Evolutionary conservation across 192 early-diverging fungal species (phyloP).

Genomic region (Thoreauomyces humboldtii): DNA sequence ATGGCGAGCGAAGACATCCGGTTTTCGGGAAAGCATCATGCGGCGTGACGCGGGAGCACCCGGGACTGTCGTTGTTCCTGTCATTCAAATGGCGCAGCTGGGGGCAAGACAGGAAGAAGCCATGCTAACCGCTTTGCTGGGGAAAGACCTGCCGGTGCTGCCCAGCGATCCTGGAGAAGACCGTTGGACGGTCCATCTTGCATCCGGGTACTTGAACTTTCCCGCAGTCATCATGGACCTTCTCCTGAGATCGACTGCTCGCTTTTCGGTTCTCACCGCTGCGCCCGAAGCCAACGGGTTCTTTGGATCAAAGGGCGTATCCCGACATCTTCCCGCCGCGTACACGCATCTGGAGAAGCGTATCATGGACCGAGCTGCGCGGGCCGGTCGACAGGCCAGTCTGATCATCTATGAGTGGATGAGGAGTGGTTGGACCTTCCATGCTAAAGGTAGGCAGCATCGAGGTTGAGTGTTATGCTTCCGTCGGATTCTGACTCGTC

Average conservation of each 20-base stretch:
- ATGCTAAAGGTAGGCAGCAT: slow-evolving; percentile 75
- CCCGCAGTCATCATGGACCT: slow-evolving; percentile 61
- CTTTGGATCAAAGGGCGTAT: slow-evolving; percentile 78
- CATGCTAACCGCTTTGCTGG: slow-evolving; percentile 53
- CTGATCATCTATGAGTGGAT: slow-evolving; percentile 72
- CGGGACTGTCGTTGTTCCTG: slow-evolving; percentile 61
- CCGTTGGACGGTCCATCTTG: slow-evolving; percentile 66
- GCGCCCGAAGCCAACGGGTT: slow-evolving; percentile 96
- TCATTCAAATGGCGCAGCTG: slow-evolving; percentile 84
- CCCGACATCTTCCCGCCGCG: slow-evolving; percentile 81
- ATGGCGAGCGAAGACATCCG: slow-evolving; percentile 7
- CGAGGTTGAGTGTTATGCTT: too few species aligned
- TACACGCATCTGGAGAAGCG: slow-evolving; percentile 83
- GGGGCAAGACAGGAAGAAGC: slow-evolving; percentile 76
- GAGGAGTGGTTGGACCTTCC: slow-evolving; percentile 87
- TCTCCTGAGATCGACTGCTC: slow-evolving; percentile 58
- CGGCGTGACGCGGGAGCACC: background rate
- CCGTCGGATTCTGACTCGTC: background rate
- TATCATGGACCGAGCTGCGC: slow-evolving; percentile 50
- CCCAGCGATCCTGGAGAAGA: slow-evolving; percentile 21
- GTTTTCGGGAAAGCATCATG: background rate
- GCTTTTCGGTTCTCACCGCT: slow-evolving; percentile 74
- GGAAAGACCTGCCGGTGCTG: background rate
- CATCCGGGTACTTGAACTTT: slow-evolving; percentile 95
- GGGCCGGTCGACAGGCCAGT: slow-evolving; percentile 44